phyloP scores from a whole-genome alignment of 2,329 filamentous ascomycete species.

The Claviceps africana region DNA sequence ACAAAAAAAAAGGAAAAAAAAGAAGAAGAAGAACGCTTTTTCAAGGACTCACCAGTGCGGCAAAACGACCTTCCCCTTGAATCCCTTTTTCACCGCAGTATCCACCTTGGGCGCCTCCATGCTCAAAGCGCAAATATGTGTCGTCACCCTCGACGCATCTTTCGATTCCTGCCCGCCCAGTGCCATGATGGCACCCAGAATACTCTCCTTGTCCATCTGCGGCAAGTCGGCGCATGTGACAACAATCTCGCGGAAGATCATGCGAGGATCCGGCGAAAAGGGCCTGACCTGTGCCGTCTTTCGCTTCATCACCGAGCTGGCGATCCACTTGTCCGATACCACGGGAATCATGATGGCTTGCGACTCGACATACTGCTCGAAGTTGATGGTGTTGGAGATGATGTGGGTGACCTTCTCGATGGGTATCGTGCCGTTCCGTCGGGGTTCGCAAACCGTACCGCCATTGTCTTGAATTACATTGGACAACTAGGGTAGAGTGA shows the following conservation, averaged over 20 bases:
- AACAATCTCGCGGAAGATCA: constrained; percentile 78
- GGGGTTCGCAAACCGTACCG: constrained; percentile 32
- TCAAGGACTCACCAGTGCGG: constrained; percentile 62
- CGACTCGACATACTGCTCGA: constrained; percentile 68
- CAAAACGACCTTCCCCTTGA: constrained; percentile 70
- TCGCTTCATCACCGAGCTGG: constrained; percentile 50
- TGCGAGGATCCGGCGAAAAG: constrained; percentile 77
- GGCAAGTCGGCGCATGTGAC: constrained; percentile 78
- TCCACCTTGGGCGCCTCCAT: constrained; percentile 60
- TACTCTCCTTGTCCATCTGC: constrained; percentile 75
- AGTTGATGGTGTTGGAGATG: constrained; percentile 67
- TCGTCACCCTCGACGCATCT: constrained; percentile 58
- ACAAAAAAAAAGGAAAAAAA: neutral
- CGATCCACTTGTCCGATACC: constrained; percentile 70
- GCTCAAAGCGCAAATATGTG: constrained; percentile 75
- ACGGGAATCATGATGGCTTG: constrained; percentile 70
- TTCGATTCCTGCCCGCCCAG: constrained; percentile 73
- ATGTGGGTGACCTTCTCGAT: constrained; percentile 40
- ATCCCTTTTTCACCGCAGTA: constrained; percentile 46
- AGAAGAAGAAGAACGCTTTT: neutral
- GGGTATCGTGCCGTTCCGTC: constrained; percentile 33
- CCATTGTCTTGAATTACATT: constrained; percentile 33
- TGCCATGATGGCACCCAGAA: constrained; percentile 76
- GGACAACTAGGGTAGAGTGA: constrained; percentile 22
- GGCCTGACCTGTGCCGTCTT: constrained; percentile 67